Percentiles rank a stretch among this genome's conserved stretches.
These are phyloP conservation scores for Ciborinia camelliae DNA, from an alignment of 2,329 filamentous ascomycete species.

Conservation along the genomic window DNA sequence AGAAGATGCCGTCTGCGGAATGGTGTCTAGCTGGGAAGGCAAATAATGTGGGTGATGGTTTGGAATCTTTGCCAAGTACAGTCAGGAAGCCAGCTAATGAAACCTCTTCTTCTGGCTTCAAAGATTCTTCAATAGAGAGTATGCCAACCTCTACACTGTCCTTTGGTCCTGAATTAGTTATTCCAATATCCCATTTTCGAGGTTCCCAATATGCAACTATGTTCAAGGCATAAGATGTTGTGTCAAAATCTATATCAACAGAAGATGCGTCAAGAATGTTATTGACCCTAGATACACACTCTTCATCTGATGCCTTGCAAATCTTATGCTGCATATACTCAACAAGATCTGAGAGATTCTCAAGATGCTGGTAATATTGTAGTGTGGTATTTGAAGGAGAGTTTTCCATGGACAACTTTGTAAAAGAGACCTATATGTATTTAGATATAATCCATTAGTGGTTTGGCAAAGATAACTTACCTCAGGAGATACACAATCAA, in stretches of 20 bases:
- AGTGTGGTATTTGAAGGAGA: slow-evolving; percentile 61
- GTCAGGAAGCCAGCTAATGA: slow-evolving; percentile 75
- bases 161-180: slow-evolving; percentile 35
- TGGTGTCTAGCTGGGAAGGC: slow-evolving; percentile 80
- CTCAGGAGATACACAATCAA: slow-evolving; percentile 53
- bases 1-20: slow-evolving; percentile 50
- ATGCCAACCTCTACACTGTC: slow-evolving; percentile 78
- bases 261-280: slow-evolving; percentile 54
- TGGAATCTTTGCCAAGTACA: slow-evolving; percentile 70
- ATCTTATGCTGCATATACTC: slow-evolving; percentile 50
- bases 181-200: slow-evolving; percentile 25
- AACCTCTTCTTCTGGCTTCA: slow-evolving; percentile 73
- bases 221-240: slow-evolving; percentile 61
- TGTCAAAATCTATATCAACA: slow-evolving; percentile 76
- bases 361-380: slow-evolving; percentile 68
- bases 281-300: slow-evolving; percentile 50
- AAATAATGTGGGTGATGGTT: slow-evolving; percentile 74
- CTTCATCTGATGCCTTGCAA: slow-evolving; percentile 46
- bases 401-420: slow-evolving; percentile 54
- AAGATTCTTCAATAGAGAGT: slow-evolving; percentile 61
- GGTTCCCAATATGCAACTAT: slow-evolving; percentile 63
- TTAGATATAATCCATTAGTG: slow-evolving; percentile 13
- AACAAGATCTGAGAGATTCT: slow-evolving; percentile 53
- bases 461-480: slow-evolving; percentile 36
- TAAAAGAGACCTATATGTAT: slow-evolving; percentile 54